phyloP scores from a whole-genome alignment of 2,329 filamentous ascomycete genomes.

The Tothia fuscella region DNA sequence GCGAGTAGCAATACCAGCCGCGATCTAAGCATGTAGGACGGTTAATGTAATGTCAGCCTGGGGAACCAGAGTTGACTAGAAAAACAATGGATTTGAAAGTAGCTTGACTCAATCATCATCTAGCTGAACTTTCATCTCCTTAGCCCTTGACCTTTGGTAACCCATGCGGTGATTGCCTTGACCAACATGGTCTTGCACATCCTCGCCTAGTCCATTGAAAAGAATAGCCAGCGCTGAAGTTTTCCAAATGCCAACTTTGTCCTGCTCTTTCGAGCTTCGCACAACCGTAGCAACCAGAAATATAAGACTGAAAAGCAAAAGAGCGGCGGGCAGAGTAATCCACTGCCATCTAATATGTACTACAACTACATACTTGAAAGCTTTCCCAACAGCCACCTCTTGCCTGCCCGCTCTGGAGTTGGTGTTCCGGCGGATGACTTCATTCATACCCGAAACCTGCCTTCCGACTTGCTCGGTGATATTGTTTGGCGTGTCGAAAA shows the following conservation, averaged over 20 bases:
- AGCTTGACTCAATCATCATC: background rate
- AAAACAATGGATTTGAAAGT: no score
- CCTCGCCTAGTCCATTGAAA: slow-evolving; percentile 18
- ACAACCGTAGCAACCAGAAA: slow-evolving; percentile 19
- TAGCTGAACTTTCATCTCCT: background rate
- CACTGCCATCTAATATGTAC: slow-evolving; percentile 18
- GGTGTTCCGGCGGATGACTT: background rate
- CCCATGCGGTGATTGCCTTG: background rate
- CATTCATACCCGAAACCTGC: background rate
- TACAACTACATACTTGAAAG: slow-evolving; percentile 13
- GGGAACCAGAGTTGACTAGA: no score
- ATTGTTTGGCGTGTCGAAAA: slow-evolving; percentile 13
- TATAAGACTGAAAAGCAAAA: slow-evolving; percentile 15
- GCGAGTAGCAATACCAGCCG: no score
- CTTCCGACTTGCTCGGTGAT: slow-evolving; percentile 13
- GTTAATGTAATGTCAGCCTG: no score
- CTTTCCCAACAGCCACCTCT: slow-evolving; percentile 2
- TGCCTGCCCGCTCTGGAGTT: background rate
- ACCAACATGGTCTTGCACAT: background rate
- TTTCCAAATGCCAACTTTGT: slow-evolving; percentile 18
- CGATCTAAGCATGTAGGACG: no score
- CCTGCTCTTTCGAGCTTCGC: slow-evolving; percentile 15
- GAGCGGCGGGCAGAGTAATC: slow-evolving; percentile 18
- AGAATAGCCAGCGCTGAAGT: slow-evolving; percentile 21
- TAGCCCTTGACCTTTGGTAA: background rate